These are phyloP conservation scores for Otatea glauca DNA, from an alignment of 176 grass and related monocot genomes.

Conservation along the genomic window DNA sequence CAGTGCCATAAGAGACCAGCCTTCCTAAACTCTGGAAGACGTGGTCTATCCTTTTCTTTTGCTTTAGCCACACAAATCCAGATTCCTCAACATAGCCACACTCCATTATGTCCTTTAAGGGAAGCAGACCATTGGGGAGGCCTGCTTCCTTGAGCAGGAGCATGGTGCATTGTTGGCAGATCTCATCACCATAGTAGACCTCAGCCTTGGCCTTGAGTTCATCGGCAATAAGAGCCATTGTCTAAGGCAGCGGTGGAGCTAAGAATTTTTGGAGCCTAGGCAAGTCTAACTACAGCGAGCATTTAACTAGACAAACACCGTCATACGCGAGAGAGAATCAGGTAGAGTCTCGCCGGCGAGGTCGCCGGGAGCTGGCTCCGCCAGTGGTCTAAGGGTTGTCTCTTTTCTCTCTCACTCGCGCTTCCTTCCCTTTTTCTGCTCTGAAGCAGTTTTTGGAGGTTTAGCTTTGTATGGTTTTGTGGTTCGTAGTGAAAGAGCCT, in stretches of 20 bases:
- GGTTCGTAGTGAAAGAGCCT: constrained; percentile 21
- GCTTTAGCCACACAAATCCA: constrained; percentile 97
- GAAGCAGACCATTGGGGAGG: constrained; percentile 83
- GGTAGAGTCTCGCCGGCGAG: too few relatives aligned
- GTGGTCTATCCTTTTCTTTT: constrained; percentile 88
- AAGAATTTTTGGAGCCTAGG: too few relatives aligned
- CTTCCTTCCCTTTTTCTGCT: constrained; percentile 24
- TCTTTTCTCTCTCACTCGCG: constrained; percentile 30
- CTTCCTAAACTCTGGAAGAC: constrained; percentile 65
- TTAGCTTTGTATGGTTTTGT: constrained; percentile 45
- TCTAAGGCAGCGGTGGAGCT: too few relatives aligned
- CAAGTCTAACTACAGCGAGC: too few relatives aligned
- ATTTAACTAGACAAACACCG: too few relatives aligned
- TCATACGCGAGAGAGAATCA: too few relatives aligned
- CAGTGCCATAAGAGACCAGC: constrained; percentile 70
- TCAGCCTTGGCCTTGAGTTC: constrained; percentile 78
- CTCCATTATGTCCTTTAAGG: constrained; percentile 75
- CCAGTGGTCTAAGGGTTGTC: constrained; percentile 32
- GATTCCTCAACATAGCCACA: constrained; percentile 82
- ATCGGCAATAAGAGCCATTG: constrained; percentile 58
- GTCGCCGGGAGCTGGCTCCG: too few relatives aligned
- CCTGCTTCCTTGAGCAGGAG: constrained; percentile 80
- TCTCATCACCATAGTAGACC: constrained; percentile 73
- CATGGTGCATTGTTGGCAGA: constrained; percentile 72
- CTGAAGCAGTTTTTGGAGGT: constrained; percentile 29